phyloP scores from a whole-genome alignment of 2,329 filamentous ascomycete genomes.

The Geosmithia flava region DNA sequence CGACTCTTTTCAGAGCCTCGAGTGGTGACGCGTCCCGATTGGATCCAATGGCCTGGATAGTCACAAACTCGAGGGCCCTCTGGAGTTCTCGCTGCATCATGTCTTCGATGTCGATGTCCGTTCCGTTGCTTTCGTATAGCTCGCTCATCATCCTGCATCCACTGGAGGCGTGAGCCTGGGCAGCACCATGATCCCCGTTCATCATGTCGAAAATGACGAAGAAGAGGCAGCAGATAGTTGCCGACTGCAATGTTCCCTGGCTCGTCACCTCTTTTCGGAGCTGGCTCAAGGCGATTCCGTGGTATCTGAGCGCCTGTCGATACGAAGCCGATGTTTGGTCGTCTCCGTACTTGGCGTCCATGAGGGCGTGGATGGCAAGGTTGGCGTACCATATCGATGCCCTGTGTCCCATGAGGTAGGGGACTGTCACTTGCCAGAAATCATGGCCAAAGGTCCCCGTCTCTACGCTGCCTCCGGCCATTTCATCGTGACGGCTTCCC shows the following conservation, averaged over 20 bases:
- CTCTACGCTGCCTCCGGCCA: neutral
- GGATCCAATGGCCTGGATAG: neutral
- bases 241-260: constrained; percentile 10
- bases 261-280: constrained; percentile 9
- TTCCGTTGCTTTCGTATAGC: constrained; percentile 6
- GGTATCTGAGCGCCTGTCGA: constrained; percentile 16
- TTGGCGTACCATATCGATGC: constrained; percentile 21
- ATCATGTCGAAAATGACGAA: constrained; percentile 23
- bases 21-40: neutral
- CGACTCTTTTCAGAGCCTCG: neutral
- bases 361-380: constrained; percentile 21
- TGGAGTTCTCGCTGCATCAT: constrained; percentile 4
- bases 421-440: constrained; percentile 22
- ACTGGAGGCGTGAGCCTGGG: constrained; percentile 20
- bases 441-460: constrained; percentile 6
- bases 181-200: constrained; percentile 20
- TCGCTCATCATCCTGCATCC: constrained; percentile 23
- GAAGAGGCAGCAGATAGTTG: constrained; percentile 21
- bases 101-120: neutral
- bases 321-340: constrained; percentile 10
- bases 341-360: constrained; percentile 12
- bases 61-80: constrained; percentile 4
- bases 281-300: constrained; percentile 17
- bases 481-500: neutral
- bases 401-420: constrained; percentile 17